Base-by-base conservation (phyloP, 2,329 filamentous ascomycete genomes). In the Trichoderma koningii region DNA sequence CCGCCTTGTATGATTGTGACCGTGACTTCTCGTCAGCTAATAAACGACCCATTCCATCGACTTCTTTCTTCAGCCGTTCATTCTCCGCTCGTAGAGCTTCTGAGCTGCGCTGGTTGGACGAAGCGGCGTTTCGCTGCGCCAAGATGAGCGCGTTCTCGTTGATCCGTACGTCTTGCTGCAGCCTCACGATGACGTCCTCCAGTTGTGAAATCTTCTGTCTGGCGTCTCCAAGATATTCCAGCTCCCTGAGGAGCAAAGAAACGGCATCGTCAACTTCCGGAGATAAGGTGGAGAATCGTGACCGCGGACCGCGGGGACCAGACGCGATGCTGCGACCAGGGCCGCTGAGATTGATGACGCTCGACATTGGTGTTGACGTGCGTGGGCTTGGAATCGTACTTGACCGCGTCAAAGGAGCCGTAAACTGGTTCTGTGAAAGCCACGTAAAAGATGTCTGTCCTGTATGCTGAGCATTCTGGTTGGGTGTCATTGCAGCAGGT, bases 91-190 rank as follows among this genome's bases (percentile, higher is more conserved):
- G 45, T 7, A 65, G 41, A 21, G 41, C 23, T 28, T 64, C 61
- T 26, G 51, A 51, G 38, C 48, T 44, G 14, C 63, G 63, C 38
- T 53, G 50, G 55, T 26, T 65, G 26, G 55, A 53, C 6, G 63
- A 52, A 3, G 63, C 55, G 21, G 63, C 63, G 26, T 65, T 59
- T 21, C 63, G 63, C 48, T 65, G 63, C 21, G 63, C 63, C 28
- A 65, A 4, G 17, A 48, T 60, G 47, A 65, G 55, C 3, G 63
- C 63, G 41, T 65, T 65, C 45, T 65, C 63, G 14, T 59, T 65
- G 41, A 65, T 65, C 9, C 42, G 47, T 17, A 60, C 55, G 10
- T 65, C 63, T 10, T 65, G 63, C 50, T 60, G 63, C 21, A 65
- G 19, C 15, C 55, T 59, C 17, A 65, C 47, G 17, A 65, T 57